A percentile compares a stretch with the other conserved stretches of the same genome.
Conservation (phyloP, 2,329 filamentous ascomycete genomes). For the Ceratocystis alfenasii region DNA sequence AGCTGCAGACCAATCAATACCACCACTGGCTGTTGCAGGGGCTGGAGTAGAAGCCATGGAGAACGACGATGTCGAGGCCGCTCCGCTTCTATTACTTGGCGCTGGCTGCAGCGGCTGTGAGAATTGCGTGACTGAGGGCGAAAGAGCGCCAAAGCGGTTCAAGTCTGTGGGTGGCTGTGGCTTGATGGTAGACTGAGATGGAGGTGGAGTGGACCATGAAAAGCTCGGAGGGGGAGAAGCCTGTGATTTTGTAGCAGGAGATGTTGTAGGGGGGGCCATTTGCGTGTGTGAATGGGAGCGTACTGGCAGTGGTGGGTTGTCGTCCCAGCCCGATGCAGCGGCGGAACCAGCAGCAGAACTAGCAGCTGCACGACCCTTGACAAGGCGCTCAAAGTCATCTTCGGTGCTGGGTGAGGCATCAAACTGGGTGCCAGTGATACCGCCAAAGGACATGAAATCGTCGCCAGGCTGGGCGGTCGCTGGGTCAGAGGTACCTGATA, state of each 20-base stretch:
- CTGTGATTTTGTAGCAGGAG: conserved; percentile 26
- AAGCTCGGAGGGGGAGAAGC: conserved; percentile 37
- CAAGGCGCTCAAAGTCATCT: conserved; percentile 77
- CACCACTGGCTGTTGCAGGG: conserved; percentile 19
- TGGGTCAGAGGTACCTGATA: conserved; percentile 50
- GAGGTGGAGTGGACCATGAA: conserved; percentile 51
- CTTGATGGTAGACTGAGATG: conserved; percentile 28
- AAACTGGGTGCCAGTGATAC: conserved; percentile 49
- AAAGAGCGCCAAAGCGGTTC: conserved; percentile 41
- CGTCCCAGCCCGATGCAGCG: conserved; percentile 40
- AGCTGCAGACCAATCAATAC: not conserved
- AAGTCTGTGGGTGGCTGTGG: conserved; percentile 40
- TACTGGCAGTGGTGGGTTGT: conserved; percentile 25
- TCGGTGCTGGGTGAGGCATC: conserved; percentile 46
- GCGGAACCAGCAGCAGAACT: conserved; percentile 30
- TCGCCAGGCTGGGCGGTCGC: conserved; percentile 41
- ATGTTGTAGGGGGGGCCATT: not conserved
- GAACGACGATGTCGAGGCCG: conserved; percentile 29
- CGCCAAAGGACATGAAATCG: conserved; percentile 61
- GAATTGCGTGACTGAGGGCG: conserved; percentile 50
- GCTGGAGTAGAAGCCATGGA: conserved; percentile 36
- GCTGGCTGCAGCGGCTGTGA: conserved; percentile 42
- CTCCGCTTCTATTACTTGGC: conserved; percentile 21
- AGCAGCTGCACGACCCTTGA: conserved; percentile 51
- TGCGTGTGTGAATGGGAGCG: conserved; percentile 27